A percentile compares a stretch with the other conserved stretches of the same genome.
These are phyloP conservation scores for Trebouxia sp. DNA, from an alignment of 139 green algal genomes.

Conservation along the genomic window DNA sequence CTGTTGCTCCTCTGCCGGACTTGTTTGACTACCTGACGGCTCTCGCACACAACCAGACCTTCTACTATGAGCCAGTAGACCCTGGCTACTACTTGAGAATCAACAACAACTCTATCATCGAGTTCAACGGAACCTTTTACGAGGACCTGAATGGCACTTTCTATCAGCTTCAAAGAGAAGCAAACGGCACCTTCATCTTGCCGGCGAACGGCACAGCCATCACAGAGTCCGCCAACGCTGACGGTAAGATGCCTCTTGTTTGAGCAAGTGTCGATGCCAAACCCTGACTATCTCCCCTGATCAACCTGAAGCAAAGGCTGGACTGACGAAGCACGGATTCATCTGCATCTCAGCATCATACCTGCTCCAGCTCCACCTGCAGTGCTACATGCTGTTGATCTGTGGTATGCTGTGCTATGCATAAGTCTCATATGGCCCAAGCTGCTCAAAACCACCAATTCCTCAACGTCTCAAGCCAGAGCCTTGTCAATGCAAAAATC, in stretches of 20 bases:
- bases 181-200: constrained; percentile 29
- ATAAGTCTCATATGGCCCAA: neutral
- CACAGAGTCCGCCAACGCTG: constrained; percentile 6
- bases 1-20: neutral
- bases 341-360: too few relatives aligned
- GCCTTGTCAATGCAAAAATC: too few relatives aligned
- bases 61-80: constrained; percentile 19
- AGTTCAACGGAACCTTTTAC: constrained; percentile 31
- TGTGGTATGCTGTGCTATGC: too few relatives aligned
- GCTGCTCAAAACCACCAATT: neutral
- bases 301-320: too few relatives aligned
- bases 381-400: too few relatives aligned
- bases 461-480: neutral
- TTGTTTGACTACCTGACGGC: neutral
- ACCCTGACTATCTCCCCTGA: too few relatives aligned
- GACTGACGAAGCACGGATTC: too few relatives aligned
- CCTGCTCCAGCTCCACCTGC: too few relatives aligned
- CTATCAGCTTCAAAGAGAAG: neutral
- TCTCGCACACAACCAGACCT: constrained; percentile 2
- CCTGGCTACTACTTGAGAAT: neutral
- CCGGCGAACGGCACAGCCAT: neutral
- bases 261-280: neutral
- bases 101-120: constrained; percentile 1
- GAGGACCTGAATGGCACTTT: constrained; percentile 26
- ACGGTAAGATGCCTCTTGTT: constrained; percentile 13